Base-by-base conservation (phyloP, 2,329 filamentous ascomycete genomes). In the Berkeleyomyces basicola region DNA sequence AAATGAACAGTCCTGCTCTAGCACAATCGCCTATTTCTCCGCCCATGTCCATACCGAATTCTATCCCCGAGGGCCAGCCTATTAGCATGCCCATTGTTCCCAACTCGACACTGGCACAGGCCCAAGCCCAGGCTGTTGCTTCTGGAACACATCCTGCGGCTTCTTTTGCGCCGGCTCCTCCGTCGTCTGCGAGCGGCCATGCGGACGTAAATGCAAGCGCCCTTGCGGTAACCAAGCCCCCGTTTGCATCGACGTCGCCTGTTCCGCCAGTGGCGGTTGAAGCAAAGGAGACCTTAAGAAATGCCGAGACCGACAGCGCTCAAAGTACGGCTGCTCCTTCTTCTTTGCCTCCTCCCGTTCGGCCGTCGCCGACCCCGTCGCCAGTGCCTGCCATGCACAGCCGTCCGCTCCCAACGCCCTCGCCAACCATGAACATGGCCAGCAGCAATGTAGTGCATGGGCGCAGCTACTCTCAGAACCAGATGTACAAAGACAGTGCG, bases 1-100 rank as follows among this genome's bases (percentile, higher is more conserved):
- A 37, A 7, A 55, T 55, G 51, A 46, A 72, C 71, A 7, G 70
- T 69, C 7, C 69, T 72, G n/a, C 63, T 14, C 3, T 61, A 7
- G 42, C 33, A 39, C 51, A 55, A 16, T 63, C 61, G 4, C 46
- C 61, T 51, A 42, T 55, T 46, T 43, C 59, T 61, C 62, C 65
- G 64, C 49, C 62, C 65, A 46, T 64, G 63, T 43, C 58, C 37
- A 36, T 51, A 2, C 55, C 61, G 57, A 40, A 42, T 51, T 55
- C 60, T 33, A 58, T 62, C 57, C 55, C 59, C 53, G 55, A 64
- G 47, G 62, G 51, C 59, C 62, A 64, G 53, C 58, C 62, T 16
- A 58, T 64, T 31, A 64, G 49, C 6, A 64, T 61, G 59, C 62
- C 62, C 42, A 64, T 64, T 39, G 51, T 64, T 39, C 62, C 62